Percentiles rank a stretch among this genome's conserved stretches.
phyloP scores from a whole-genome alignment of 768 basidiomycete species.

The Cystofilobasidium capitatum region DNA sequence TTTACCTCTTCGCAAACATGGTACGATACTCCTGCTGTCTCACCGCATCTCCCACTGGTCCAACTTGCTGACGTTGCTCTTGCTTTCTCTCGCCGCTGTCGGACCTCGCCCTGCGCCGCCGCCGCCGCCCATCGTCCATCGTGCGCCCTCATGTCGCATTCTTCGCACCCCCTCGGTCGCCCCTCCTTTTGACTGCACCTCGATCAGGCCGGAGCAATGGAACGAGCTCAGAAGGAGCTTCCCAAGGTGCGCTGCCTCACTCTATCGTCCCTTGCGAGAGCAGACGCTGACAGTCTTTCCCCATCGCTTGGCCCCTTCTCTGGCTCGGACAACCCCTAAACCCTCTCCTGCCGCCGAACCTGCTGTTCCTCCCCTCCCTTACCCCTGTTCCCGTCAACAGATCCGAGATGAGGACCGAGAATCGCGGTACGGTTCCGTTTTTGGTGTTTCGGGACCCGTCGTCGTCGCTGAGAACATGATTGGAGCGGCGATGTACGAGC shows the following conservation, averaged over 20 bases:
- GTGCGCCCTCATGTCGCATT: background rate
- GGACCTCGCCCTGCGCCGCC: background rate
- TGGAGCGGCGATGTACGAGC: slow-evolving; percentile 93
- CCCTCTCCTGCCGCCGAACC: background rate
- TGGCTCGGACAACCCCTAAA: background rate
- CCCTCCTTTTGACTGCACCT: too few relatives aligned
- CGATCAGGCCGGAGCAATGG: slow-evolving; percentile 75
- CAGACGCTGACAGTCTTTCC: too few relatives aligned
- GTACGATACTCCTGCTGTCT: background rate
- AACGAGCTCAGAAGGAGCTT: slow-evolving; percentile 79
- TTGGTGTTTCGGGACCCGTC: slow-evolving; percentile 93
- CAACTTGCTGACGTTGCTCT: background rate
- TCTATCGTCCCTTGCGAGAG: too few relatives aligned
- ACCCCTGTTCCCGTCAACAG: slow-evolving; percentile 32
- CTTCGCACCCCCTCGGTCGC: background rate
- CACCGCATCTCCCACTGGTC: background rate
- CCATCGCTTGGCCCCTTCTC: background rate
- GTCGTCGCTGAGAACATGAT: slow-evolving; percentile 95
- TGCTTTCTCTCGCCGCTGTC: background rate
- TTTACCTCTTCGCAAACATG: background rate
- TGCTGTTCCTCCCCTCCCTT: slow-evolving; percentile 2
- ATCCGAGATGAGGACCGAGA: slow-evolving; percentile 84
- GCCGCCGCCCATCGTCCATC: background rate
- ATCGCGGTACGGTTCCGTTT: slow-evolving; percentile 44
- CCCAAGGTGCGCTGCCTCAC: slow-evolving; percentile 46